Evolutionary conservation across 441 rosid genomes (phyloP).

Genomic region (Adansonia rubrostipa): DNA sequence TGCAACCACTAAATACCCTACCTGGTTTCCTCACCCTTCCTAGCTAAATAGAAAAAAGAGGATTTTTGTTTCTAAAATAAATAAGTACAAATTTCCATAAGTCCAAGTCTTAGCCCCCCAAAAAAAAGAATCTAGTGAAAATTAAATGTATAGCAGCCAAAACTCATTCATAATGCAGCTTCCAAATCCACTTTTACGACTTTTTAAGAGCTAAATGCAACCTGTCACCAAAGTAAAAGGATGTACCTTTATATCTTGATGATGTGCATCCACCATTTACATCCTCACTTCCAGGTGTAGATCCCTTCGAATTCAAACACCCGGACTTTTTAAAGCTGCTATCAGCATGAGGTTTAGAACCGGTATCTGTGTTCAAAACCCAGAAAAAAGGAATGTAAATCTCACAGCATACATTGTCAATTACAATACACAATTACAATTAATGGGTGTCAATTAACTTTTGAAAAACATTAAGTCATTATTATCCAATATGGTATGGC

Average conservation of each 20-base stretch:
- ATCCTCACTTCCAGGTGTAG: conserved; percentile 34
- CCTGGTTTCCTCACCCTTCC: background rate
- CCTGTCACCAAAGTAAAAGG: background rate
- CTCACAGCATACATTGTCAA: background rate
- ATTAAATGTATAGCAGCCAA: background rate
- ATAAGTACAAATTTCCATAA: background rate
- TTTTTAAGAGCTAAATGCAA: background rate
- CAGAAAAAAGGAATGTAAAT: conserved; percentile 17
- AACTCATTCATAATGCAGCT: background rate
- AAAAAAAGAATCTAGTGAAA: background rate
- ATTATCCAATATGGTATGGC: background rate
- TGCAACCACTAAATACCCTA: background rate
- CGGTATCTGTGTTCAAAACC: conserved; percentile 44
- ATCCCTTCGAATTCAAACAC: conserved; percentile 32
- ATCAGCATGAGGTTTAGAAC: conserved; percentile 41
- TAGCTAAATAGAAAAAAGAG: background rate
- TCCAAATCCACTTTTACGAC: background rate
- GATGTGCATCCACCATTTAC: conserved; percentile 38
- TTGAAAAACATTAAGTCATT: background rate
- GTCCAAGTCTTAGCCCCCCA: background rate
- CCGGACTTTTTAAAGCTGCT: conserved; percentile 33
- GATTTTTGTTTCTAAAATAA: background rate
- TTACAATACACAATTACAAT: background rate
- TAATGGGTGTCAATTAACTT: background rate
- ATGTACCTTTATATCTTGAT: conserved; percentile 46